Conservation (phyloP, 495 filamentous ascomycete genomes). For the Baudoinia panamericana region DNA sequence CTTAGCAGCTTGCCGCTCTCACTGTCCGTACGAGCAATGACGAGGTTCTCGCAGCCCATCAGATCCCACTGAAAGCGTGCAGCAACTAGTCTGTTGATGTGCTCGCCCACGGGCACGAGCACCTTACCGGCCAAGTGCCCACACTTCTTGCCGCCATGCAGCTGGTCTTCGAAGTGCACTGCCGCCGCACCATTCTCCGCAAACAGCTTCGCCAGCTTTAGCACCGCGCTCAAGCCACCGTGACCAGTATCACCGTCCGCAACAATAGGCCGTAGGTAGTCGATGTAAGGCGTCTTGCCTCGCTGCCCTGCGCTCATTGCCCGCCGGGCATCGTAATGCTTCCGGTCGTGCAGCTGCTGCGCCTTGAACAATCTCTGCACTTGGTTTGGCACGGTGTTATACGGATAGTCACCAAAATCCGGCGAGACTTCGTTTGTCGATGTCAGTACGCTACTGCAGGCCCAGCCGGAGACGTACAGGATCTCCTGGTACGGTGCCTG, state of each 20-base stretch:
- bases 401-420: slow-evolving; percentile 96
- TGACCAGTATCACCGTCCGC: slow-evolving; percentile 93
- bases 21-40: slow-evolving; percentile 90
- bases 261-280: slow-evolving; percentile 88
- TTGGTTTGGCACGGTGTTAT: slow-evolving; percentile 97
- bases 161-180: slow-evolving; percentile 94
- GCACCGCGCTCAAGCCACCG: slow-evolving; percentile 77
- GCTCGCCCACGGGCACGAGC: slow-evolving; percentile 82
- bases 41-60: slow-evolving; percentile 86
- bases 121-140: slow-evolving; percentile 96
- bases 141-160: slow-evolving; percentile 97
- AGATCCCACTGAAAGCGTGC: slow-evolving; percentile 95
- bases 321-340: slow-evolving; percentile 75
- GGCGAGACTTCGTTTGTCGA: slow-evolving; percentile 92
- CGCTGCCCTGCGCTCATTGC: slow-evolving; percentile 62
- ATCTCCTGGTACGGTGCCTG: slow-evolving; percentile 93
- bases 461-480: slow-evolving; percentile 92
- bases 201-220: slow-evolving; percentile 95
- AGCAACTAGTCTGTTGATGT: slow-evolving; percentile 87
- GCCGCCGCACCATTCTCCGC: slow-evolving; percentile 96
- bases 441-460: slow-evolving; percentile 83
- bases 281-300: slow-evolving; percentile 62
- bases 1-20: slow-evolving; percentile 84
- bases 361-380: slow-evolving; percentile 93
- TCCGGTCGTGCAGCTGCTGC: slow-evolving; percentile 89